Evolutionary conservation across 2,329 filamentous ascomycete species (phyloP), one percentile per base, ranked within the genome.

Genomic region (Verticillium tricorpus): DNA sequence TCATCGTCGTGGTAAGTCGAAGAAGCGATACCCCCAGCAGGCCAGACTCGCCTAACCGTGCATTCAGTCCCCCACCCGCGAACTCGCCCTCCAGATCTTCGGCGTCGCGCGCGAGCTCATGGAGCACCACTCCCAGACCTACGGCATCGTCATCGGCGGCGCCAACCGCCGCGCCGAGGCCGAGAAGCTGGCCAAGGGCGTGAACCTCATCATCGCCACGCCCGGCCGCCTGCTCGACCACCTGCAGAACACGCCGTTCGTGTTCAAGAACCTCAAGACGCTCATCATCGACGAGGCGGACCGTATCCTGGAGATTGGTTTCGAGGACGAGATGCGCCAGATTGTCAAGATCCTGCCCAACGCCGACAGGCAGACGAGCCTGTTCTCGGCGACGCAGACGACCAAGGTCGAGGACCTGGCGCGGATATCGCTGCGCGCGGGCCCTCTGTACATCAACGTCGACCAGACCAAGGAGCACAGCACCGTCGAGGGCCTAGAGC

Each of bases 311-410:
- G 95, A 99, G 78, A 92, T 97, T 65, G 94, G 95, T 69, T 99
- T 99, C 82, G 95, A 99, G 76, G 95, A 98, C 72, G 95, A 99
- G 79, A 97, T 99, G 91, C 85, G 92, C 66, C 90, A 96, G 74
- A 97, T 99, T 68, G 89, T 98, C 76, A 96, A 96, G 82, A 95
- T 98, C 61, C 80, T 98, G 19, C 92, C 93, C 56, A 34, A 19
- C 25, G 90, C 89, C 68, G 89, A 96, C 62, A 83, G 95, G 63
- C 94, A 98, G 77, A 97, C 93, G 0, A 95, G 96, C 89, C 85
- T 99, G n/a, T 99, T 99, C 82, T 97, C 93, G 15, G 95, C 95
- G 15, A 99, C 95, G 5, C 95, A 98, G 77, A 99, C 95, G 3
- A 98, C 94, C 61, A 98, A 99, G 79, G 95, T 99, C 68, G 94